These are phyloP conservation scores for Clathrus columnatus DNA, from an alignment of 768 basidiomycete species.

Conservation along the genomic window DNA sequence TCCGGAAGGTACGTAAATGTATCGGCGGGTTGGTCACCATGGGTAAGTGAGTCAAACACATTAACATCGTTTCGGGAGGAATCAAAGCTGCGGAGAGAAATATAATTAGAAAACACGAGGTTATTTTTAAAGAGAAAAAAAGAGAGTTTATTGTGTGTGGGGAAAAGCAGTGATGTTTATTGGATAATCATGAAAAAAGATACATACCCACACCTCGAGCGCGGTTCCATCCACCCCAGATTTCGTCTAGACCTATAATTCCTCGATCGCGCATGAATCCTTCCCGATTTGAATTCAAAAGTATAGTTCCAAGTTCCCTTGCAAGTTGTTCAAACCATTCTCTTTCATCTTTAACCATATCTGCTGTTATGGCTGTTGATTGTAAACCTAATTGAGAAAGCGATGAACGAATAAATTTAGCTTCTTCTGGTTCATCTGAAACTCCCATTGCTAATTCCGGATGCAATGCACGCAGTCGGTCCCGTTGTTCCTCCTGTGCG, in stretches of 20 bases:
- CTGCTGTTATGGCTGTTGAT: slow-evolving; percentile 72
- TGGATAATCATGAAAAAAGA: background rate
- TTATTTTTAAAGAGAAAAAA: background rate
- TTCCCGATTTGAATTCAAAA: slow-evolving; percentile 38
- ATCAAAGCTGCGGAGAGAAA: slow-evolving; percentile 56
- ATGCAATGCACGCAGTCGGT: slow-evolving; percentile 4
- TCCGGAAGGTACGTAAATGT: slow-evolving; percentile 53
- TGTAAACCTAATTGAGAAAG: slow-evolving; percentile 85
- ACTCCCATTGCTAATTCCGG: slow-evolving; percentile 13
- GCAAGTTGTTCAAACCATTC: slow-evolving; percentile 76
- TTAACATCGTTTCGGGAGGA: slow-evolving; percentile 79
- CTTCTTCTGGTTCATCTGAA: slow-evolving; percentile 65
- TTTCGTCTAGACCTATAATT: slow-evolving; percentile 82
- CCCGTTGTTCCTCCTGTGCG: slow-evolving; percentile 24
- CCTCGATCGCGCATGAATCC: slow-evolving; percentile 77
- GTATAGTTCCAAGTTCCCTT: slow-evolving; percentile 66
- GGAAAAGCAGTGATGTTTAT: background rate
- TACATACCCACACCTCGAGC: slow-evolving; percentile 79
- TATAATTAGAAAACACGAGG: background rate
- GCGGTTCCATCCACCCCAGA: slow-evolving; percentile 94
- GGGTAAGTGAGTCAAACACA: slow-evolving; percentile 60
- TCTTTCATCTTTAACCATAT: slow-evolving; percentile 79
- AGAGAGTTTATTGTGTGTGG: background rate
- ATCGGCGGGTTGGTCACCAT: slow-evolving; percentile 60
- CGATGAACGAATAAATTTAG: slow-evolving; percentile 80